Evolutionary conservation across 805 yeast species (phyloP).

Genomic region (Myxozyma sirexii): DNA sequence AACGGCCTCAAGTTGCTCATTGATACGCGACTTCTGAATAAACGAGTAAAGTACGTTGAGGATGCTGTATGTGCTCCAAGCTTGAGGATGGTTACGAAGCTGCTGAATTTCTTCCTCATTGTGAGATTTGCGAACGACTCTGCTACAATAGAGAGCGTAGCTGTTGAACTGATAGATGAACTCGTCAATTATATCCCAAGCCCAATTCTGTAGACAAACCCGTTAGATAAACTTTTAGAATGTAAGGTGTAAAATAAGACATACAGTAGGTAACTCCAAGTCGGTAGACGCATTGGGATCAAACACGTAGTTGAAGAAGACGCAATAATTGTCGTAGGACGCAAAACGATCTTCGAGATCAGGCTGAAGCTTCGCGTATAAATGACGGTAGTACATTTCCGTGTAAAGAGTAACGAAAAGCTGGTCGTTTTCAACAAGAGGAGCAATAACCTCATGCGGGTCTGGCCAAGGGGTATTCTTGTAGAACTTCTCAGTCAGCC

Average conservation of each 20-base stretch:
- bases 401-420: slow-evolving; percentile 52
- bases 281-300: slow-evolving; percentile 50
- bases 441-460: slow-evolving; percentile 48
- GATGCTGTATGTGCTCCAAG: slow-evolving; percentile 53
- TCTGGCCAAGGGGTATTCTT: slow-evolving; percentile 52
- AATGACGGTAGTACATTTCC: slow-evolving; percentile 55
- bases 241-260: slow-evolving; percentile 3
- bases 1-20: slow-evolving; percentile 46
- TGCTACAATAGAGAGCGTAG: slow-evolving; percentile 49
- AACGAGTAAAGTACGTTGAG: slow-evolving; percentile 54
- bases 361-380: slow-evolving; percentile 51
- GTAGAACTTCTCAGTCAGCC: slow-evolving; percentile 51
- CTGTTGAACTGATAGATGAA: slow-evolving; percentile 55
- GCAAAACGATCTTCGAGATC: slow-evolving; percentile 51
- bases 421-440: slow-evolving; percentile 51
- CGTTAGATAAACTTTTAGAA: not conserved
- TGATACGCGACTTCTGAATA: slow-evolving; percentile 47
- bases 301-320: slow-evolving; percentile 50
- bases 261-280: slow-evolving; percentile 49
- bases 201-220: slow-evolving; percentile 45
- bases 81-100: slow-evolving; percentile 46
- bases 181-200: slow-evolving; percentile 57
- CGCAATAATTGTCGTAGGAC: slow-evolving; percentile 54
- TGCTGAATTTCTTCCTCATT: slow-evolving; percentile 44
- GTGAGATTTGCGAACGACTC: slow-evolving; percentile 43